phyloP scores from a whole-genome alignment of 2,329 filamentous ascomycete species.

The Diaporthe capsici region DNA sequence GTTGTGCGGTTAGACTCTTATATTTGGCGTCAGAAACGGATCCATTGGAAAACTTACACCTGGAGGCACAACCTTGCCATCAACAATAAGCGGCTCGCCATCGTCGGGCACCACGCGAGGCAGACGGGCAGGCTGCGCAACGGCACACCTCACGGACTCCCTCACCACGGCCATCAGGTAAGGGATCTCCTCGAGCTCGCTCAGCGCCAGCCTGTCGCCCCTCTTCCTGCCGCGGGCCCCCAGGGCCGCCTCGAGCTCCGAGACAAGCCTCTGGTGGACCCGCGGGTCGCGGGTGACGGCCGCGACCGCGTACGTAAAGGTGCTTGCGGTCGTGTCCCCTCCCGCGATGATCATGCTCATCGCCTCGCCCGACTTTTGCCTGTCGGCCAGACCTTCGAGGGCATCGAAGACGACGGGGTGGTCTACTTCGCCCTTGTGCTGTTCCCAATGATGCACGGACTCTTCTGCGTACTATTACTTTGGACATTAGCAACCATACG shows the following conservation, averaged over 20 bases:
- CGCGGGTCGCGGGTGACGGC: background rate
- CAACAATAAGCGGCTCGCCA: background rate
- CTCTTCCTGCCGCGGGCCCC: background rate
- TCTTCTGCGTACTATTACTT: background rate
- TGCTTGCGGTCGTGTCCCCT: background rate
- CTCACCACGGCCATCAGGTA: constrained; percentile 6
- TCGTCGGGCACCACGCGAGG: background rate
- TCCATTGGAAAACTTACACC: background rate
- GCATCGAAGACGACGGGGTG: background rate
- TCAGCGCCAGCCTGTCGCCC: background rate
- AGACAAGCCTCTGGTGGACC: background rate
- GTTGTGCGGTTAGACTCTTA: too few species aligned
- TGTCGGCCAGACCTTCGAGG: background rate
- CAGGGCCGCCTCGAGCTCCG: background rate
- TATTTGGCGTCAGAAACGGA: too few species aligned
- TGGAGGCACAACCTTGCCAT: background rate
- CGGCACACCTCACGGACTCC: background rate
- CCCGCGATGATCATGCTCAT: background rate
- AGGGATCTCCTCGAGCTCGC: background rate
- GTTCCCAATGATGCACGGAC: background rate
- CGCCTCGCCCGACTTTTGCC: background rate
- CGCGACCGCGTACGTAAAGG: background rate
- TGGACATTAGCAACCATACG: background rate
- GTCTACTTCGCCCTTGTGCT: background rate
- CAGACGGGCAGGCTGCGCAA: background rate